Evolutionary conservation across 495 filamentous ascomycete genomes (phyloP).

Genomic region (Hypoxylon fuscum): DNA sequence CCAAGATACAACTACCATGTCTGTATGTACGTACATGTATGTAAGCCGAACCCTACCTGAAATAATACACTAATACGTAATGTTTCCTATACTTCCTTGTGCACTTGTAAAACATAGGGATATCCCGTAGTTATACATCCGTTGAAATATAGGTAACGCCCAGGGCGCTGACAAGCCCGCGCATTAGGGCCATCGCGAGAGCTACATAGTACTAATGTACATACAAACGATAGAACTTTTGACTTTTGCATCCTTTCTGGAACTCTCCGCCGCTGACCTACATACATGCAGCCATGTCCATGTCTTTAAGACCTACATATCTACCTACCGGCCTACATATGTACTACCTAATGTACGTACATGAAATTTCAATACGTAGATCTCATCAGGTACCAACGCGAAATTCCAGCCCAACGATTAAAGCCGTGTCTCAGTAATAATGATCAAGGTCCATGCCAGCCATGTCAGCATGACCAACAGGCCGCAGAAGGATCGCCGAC

Average conservation of each 20-base stretch:
- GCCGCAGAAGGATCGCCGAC: slow-evolving; percentile 48
- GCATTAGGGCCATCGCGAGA: neutral
- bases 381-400: slow-evolving; percentile 47
- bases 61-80: slow-evolving; percentile 3
- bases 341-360: slow-evolving; percentile 10
- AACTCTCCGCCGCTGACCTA: slow-evolving; percentile 38
- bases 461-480: slow-evolving; percentile 45
- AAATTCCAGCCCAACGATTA: slow-evolving; percentile 47
- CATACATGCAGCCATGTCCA: slow-evolving; percentile 16
- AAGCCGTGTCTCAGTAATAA: slow-evolving; percentile 42
- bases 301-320: slow-evolving; percentile 23
- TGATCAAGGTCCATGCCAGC: slow-evolving; percentile 37
- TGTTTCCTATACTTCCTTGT: neutral
- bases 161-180: too few species aligned
- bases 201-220: too few species aligned
- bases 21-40: slow-evolving; percentile 15
- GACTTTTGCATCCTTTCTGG: slow-evolving; percentile 22
- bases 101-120: neutral
- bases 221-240: neutral
- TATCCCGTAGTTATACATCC: neutral
- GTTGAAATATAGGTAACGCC: neutral
- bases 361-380: slow-evolving; percentile 21
- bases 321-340: slow-evolving; percentile 5
- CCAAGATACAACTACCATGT: slow-evolving; percentile 8
- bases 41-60: slow-evolving; percentile 37